phyloP scores from a whole-genome alignment of 2,329 filamentous ascomycete species.

The Alternaria angustiovoidea region DNA sequence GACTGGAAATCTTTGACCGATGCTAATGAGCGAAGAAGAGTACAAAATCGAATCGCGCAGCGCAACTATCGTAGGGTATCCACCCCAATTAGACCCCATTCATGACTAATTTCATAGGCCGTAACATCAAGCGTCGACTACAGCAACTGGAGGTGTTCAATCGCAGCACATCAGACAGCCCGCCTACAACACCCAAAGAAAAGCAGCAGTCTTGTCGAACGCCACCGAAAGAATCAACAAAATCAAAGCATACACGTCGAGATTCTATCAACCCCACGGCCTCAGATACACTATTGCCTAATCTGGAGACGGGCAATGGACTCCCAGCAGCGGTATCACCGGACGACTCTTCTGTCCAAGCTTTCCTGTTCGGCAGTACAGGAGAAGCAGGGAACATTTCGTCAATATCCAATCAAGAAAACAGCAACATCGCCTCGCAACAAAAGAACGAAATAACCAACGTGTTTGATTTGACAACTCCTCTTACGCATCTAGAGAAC shows the following conservation, averaged over 20 bases:
- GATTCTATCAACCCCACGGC: background rate
- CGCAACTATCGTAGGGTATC: conserved; percentile 9
- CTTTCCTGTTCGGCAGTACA: background rate
- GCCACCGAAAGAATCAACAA: background rate
- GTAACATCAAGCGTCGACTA: conserved; percentile 8
- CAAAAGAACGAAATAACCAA: background rate
- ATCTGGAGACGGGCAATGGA: background rate
- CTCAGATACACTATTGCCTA: background rate
- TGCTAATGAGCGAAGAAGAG: conserved; percentile 9
- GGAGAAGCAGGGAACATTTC: background rate
- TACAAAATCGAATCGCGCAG: conserved; percentile 11
- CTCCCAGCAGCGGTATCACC: background rate
- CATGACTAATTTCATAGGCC: conserved; percentile 6
- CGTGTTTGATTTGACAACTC: background rate
- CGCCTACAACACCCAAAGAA: background rate
- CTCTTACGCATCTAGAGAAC: background rate
- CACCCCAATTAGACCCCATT: background rate
- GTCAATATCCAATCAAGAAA: background rate
- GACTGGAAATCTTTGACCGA: conserved; percentile 11
- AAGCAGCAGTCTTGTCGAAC: background rate
- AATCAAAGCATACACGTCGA: background rate
- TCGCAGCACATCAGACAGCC: background rate
- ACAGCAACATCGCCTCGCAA: background rate
- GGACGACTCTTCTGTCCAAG: background rate
- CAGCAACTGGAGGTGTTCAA: conserved; percentile 9